phyloP scores from a whole-genome alignment of 345 rosid genomes.

The Syzygium oleosum region DNA sequence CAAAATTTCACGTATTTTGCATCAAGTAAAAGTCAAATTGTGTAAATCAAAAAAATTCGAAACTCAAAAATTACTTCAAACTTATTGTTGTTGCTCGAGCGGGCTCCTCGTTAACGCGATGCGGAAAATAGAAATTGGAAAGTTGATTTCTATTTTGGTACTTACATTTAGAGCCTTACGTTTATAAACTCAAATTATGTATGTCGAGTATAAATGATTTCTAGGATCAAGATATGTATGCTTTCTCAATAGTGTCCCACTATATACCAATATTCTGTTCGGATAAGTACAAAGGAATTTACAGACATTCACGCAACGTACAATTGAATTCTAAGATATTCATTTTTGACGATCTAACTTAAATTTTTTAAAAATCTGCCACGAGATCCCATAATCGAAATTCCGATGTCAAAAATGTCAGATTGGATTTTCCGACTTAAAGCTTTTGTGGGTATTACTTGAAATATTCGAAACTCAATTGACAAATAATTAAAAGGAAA shows the following conservation, averaged over 20 bases:
- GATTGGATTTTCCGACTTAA: background rate
- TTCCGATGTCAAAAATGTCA: background rate
- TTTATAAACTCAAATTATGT: background rate
- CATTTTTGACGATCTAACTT: background rate
- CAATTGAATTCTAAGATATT: background rate
- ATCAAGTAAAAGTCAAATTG: background rate
- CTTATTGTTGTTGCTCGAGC: background rate
- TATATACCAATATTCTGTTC: background rate
- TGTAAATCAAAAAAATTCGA: background rate
- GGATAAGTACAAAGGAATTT: background rate
- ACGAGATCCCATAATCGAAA: background rate
- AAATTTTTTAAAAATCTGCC: background rate
- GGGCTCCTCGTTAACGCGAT: background rate
- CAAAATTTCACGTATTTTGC: background rate
- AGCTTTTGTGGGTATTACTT: background rate
- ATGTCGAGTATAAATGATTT: background rate
- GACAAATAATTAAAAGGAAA: background rate
- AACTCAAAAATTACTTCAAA: background rate
- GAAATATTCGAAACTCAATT: background rate
- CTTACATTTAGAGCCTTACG: background rate
- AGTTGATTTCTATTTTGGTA: background rate
- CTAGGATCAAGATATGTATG: background rate
- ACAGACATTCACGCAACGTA: background rate
- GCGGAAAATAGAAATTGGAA: background rate
- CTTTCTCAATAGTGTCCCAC: background rate